Base-by-base conservation (phyloP, 139 green algal genomes). In the Volvox africanus region DNA sequence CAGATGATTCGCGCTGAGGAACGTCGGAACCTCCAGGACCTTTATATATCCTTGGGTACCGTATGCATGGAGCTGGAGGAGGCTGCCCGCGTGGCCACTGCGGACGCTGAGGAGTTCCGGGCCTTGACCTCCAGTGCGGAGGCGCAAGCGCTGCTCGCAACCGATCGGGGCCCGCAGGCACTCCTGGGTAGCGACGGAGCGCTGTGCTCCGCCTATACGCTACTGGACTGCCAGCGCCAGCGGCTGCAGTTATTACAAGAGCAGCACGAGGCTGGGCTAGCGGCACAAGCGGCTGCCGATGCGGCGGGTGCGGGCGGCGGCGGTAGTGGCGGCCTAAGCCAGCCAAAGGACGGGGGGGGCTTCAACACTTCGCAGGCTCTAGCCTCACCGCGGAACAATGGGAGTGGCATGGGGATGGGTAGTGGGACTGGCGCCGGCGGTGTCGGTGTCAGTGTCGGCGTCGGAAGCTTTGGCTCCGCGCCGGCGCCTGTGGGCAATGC, bases 201-300 rank as follows among this genome's bases (percentile, higher is more conserved):
- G 22, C 86, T 90, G 20, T 83, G 73, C 50, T 37, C 73, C 5
- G 9, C 50, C 30, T 90, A 61, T 28, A 11, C 86, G 26, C 73
- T 90, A n/a, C 55, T 90, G n/a, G 86, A 90, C 32, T n/a, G 6
- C 28, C 37, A 89, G 28, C 69, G 69, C 5, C 85, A 89, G 85
- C 28, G 55, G 68, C 85, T 89, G 85, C 20, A 61, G 36, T 26
- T 61, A 18, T 28, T 80, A 61, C 6, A 61, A 32, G 18, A 87
- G 36, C 36, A 76, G 61, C 81, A 61, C 18, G 61, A 87, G 36
- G 61, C 61, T 0, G 80, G 22, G 80, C 50, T 26, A 11, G 83
- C 67, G n/a, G 35, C 83, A 33, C 26, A 50, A 26, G 85, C 67
- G 20, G 69, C 68, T 0, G 85, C 85, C 0, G 85, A 67, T 2